Evolutionary conservation across 1,284 basidiomycete genomes (phyloP).

Genomic region (Leccinum holopus): DNA sequence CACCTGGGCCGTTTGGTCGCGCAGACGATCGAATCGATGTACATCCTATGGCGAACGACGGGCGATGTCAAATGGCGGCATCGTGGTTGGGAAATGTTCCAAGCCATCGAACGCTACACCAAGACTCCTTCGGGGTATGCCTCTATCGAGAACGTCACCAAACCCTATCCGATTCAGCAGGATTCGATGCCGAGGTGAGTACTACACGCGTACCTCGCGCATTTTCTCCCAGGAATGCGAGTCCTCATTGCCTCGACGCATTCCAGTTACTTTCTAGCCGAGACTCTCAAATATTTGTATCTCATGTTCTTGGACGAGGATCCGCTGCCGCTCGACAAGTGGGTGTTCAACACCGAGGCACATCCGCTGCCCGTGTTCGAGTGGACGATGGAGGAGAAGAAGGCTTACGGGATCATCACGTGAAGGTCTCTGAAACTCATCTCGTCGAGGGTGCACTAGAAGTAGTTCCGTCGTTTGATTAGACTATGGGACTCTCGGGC

Average conservation of each 20-base stretch:
- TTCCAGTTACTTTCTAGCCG: constrained; percentile 68
- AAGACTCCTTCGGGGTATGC: constrained; percentile 58
- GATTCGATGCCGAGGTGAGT: constrained; percentile 15
- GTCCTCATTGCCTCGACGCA: not conserved
- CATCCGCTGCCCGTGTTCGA: constrained; percentile 75
- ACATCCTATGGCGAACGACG: constrained; percentile 69
- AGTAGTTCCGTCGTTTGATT: not conserved
- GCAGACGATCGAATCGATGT: constrained; percentile 68
- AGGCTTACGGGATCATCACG: constrained; percentile 34
- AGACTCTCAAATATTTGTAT: constrained; percentile 72
- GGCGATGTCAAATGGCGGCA: constrained; percentile 70
- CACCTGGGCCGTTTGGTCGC: not conserved
- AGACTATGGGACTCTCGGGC: not conserved
- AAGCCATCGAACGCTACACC: constrained; percentile 61
- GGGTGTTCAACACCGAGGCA: constrained; percentile 87
- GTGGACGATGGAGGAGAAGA: constrained; percentile 54
- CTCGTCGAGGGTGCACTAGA: not conserved
- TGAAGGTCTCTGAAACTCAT: not conserved
- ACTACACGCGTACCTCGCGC: not conserved
- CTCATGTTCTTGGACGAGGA: constrained; percentile 59
- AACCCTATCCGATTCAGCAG: constrained; percentile 23
- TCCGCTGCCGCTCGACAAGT: constrained; percentile 62
- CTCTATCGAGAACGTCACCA: constrained; percentile 50
- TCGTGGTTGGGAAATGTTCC: constrained; percentile 73
- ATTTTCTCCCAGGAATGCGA: not conserved